Evolutionary conservation across 768 basidiomycete species (phyloP).

Genomic region (Lactarius sp.): DNA sequence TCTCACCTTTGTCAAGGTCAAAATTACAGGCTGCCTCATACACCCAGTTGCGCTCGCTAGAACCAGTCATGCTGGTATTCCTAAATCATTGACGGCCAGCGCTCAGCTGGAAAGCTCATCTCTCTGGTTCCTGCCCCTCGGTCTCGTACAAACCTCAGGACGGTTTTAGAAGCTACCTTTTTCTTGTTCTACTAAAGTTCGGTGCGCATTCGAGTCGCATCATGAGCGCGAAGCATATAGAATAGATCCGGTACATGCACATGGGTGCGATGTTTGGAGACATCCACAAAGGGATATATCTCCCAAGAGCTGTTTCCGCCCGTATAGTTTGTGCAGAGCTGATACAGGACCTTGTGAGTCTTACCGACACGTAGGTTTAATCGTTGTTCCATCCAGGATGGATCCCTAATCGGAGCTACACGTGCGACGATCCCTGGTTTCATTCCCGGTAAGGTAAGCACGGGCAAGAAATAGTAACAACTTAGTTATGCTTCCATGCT

Average conservation of each 20-base stretch:
- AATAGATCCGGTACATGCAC: background rate
- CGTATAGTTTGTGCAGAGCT: background rate
- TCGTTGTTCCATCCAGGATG: background rate
- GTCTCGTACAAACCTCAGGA: background rate
- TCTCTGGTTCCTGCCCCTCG: background rate
- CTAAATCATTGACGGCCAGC: background rate
- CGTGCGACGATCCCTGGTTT: background rate
- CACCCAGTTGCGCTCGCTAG: background rate
- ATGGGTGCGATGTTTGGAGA: background rate
- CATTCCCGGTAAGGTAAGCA: slow-evolving; percentile 3
- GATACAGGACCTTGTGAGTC: background rate
- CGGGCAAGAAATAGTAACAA: background rate
- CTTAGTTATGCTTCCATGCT: background rate
- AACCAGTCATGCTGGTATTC: background rate
- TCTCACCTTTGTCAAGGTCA: background rate
- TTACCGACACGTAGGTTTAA: background rate
- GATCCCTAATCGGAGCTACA: background rate
- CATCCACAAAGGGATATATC: background rate
- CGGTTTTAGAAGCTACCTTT: background rate
- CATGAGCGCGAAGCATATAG: background rate
- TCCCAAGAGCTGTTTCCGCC: background rate
- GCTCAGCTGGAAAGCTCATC: background rate
- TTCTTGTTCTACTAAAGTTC: background rate
- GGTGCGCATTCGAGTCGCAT: background rate
- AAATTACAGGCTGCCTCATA: background rate